Evolutionary conservation across 2,329 filamentous ascomycete species (phyloP).

Genomic region (Aspergillus novoparasiticus): DNA sequence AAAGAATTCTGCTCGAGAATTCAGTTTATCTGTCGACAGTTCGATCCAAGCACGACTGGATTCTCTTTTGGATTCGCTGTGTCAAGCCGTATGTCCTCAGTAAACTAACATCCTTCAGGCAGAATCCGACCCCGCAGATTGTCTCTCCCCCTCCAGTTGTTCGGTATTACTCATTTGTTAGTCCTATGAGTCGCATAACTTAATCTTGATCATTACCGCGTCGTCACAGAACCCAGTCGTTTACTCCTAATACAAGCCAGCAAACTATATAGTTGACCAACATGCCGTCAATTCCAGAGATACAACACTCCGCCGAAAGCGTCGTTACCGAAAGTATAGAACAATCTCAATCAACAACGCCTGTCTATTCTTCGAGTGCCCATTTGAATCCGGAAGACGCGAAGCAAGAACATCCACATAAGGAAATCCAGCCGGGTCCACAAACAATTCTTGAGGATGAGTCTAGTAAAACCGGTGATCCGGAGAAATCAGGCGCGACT

Average conservation of each 20-base stretch:
- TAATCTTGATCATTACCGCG: background rate
- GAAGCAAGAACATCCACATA: background rate
- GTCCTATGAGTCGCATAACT: background rate
- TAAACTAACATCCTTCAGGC: background rate
- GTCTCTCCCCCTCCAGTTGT: background rate
- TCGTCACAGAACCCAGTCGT: background rate
- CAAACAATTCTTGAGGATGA: slow-evolving; percentile 7
- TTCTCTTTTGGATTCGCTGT: background rate
- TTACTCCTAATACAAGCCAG: background rate
- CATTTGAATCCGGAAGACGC: background rate
- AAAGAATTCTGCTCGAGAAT: background rate
- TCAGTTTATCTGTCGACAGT: background rate
- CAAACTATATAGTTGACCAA: background rate
- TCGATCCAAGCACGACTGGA: background rate
- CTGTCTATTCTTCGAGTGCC: background rate
- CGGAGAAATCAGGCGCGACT: slow-evolving; percentile 11
- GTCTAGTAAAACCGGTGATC: background rate
- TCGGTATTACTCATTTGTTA: background rate
- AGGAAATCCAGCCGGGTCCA: background rate
- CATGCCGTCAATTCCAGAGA: background rate
- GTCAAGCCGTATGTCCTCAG: background rate
- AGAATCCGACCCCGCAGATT: background rate
- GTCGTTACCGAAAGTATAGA: background rate
- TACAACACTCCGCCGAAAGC: background rate
- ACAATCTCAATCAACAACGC: background rate